These are phyloP conservation scores for Xylariaceae sp. DNA, from an alignment of 2,329 filamentous ascomycete genomes.

Conservation along the genomic window DNA sequence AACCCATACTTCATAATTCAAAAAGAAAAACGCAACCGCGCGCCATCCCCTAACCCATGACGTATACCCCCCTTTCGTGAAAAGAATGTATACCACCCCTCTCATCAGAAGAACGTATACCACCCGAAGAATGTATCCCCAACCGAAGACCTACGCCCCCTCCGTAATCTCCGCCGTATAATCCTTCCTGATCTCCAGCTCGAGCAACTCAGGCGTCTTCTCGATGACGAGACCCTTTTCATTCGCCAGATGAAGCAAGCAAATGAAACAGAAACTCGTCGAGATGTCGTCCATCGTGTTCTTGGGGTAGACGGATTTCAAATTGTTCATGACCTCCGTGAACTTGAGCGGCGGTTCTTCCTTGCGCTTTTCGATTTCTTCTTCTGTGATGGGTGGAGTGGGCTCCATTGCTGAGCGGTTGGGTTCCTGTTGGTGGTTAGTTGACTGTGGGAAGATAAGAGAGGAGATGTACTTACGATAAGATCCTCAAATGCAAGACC, in stretches of 20 bases:
- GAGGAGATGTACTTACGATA: conserved; percentile 44
- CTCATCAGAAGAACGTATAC: no score
- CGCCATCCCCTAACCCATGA: no score
- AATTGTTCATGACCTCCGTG: conserved; percentile 82
- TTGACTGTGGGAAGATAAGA: no score
- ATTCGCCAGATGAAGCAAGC: conserved; percentile 82
- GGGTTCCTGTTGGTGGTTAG: conserved; percentile 23
- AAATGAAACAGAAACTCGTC: conserved; percentile 91
- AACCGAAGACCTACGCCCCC: conserved; percentile 15
- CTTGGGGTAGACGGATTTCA: conserved; percentile 81
- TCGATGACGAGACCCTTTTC: conserved; percentile 82
- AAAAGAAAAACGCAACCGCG: no score
- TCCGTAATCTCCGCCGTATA: conserved; percentile 53
- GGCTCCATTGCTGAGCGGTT: conserved; percentile 28
- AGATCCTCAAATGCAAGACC: conserved; percentile 54
- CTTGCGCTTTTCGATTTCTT: conserved; percentile 27
- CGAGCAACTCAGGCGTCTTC: conserved; percentile 52
- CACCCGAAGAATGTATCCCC: no score
- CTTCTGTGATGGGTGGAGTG: conserved; percentile 27
- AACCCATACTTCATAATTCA: no score
- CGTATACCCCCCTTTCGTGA: no score
- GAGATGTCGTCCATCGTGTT: conserved; percentile 89
- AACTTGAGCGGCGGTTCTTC: conserved; percentile 65
- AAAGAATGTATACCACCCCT: no score
- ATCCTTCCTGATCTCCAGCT: conserved; percentile 58